phyloP scores from a whole-genome alignment of 2,329 filamentous ascomycete genomes.

The Ascochyta viciae-villosae region DNA sequence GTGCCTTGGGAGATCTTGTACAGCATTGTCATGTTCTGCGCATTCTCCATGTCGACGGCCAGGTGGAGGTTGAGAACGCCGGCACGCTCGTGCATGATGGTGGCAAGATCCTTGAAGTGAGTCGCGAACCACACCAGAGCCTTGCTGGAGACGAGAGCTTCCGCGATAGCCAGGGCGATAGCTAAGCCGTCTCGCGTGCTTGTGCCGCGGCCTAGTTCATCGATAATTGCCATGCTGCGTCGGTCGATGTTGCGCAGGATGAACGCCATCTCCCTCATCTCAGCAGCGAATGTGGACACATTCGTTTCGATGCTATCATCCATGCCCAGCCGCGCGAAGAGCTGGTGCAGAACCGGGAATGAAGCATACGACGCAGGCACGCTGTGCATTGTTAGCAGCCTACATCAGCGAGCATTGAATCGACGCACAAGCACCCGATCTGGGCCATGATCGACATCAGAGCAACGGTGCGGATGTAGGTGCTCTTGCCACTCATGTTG shows the following conservation, averaged over 20 bases:
- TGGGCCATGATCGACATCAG: constrained; percentile 93
- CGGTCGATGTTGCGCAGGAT: constrained; percentile 84
- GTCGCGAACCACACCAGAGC: constrained; percentile 92
- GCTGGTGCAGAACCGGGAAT: constrained; percentile 78
- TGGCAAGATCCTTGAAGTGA: constrained; percentile 84
- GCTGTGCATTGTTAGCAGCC: constrained; percentile 27
- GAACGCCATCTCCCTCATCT: constrained; percentile 96
- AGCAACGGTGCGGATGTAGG: constrained; percentile 86
- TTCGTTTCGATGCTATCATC: constrained; percentile 91
- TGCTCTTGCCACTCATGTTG: constrained; percentile 97
- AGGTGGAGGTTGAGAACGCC: constrained; percentile 87
- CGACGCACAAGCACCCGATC: constrained; percentile 73
- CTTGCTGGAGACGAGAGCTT: constrained; percentile 80
- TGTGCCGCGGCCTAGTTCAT: constrained; percentile 91
- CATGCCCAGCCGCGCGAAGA: constrained; percentile 87
- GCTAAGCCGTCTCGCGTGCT: constrained; percentile 87
- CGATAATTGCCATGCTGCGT: constrained; percentile 81
- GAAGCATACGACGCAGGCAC: constrained; percentile 85
- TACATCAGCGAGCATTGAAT: neutral
- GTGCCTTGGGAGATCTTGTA: constrained; percentile 81
- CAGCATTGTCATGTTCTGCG: constrained; percentile 79
- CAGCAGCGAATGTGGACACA: constrained; percentile 88
- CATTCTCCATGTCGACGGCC: constrained; percentile 68
- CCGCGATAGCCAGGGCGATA: constrained; percentile 88
- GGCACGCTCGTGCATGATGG: constrained; percentile 74